Percentiles rank a stretch among this genome's conserved stretches.
phyloP scores from a whole-genome alignment of 1,139 yeast species.

The Geotrichum reessii region DNA sequence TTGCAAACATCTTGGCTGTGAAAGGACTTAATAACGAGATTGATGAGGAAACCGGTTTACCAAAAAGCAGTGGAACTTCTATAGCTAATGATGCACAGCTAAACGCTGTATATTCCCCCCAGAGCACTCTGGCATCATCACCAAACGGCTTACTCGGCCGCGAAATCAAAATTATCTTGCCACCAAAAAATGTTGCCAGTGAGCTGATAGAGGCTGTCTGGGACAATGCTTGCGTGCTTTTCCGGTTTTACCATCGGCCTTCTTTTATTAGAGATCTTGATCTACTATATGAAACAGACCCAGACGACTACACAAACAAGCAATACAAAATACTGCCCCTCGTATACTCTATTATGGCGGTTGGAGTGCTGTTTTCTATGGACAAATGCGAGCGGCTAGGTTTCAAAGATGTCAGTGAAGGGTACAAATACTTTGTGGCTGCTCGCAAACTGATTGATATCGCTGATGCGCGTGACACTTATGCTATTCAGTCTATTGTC shows the following conservation, averaged over 20 bases:
- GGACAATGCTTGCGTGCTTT: conserved; percentile 79
- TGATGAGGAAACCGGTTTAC: conserved; percentile 18
- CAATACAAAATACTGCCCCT: conserved; percentile 75
- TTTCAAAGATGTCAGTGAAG: conserved; percentile 51
- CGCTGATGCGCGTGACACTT: conserved; percentile 55
- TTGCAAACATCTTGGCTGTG: background rate
- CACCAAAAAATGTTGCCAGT: conserved; percentile 67
- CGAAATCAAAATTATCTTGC: conserved; percentile 57
- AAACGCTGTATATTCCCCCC: conserved; percentile 10
- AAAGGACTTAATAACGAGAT: conserved; percentile 6
- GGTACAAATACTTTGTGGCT: conserved; percentile 74
- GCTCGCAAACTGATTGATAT: conserved; percentile 72
- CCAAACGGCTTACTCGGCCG: conserved; percentile 3
- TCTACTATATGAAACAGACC: conserved; percentile 59
- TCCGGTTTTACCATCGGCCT: conserved; percentile 80
- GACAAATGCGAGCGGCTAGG: conserved; percentile 37
- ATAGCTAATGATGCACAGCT: background rate
- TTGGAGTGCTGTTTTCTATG: conserved; percentile 62
- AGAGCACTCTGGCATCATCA: conserved; percentile 4
- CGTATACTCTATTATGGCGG: conserved; percentile 65
- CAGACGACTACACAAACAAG: conserved; percentile 60
- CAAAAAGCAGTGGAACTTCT: conserved; percentile 11
- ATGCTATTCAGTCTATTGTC: conserved; percentile 65
- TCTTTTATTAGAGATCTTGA: conserved; percentile 56
- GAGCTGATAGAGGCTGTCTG: conserved; percentile 70